Evolutionary conservation across 2,329 filamentous ascomycete species (phyloP).

Genomic region (Massarina eburnea): DNA sequence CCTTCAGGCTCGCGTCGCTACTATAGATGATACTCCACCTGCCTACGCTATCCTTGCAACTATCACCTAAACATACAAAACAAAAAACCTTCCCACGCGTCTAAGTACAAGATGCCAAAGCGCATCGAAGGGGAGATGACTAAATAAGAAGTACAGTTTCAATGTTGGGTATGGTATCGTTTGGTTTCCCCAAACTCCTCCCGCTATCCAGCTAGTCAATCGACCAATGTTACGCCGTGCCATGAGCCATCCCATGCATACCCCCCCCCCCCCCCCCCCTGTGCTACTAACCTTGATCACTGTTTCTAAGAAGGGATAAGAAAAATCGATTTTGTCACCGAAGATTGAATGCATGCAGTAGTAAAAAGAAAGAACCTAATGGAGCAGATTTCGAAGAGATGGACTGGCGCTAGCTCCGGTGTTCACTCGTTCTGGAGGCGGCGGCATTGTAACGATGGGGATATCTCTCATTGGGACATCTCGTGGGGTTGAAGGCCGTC

Average conservation of each 20-base stretch:
- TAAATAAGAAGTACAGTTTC: conserved; percentile 14
- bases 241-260: too few species aligned
- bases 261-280: background rate
- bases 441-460: conserved; percentile 23
- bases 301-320: background rate
- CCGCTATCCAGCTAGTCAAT: conserved; percentile 3
- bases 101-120: conserved; percentile 9
- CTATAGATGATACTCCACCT: background rate
- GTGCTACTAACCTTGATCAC: conserved; percentile 4
- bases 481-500: conserved; percentile 38
- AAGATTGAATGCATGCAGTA: background rate
- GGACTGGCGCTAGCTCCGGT: conserved; percentile 51
- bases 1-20: conserved; percentile 14
- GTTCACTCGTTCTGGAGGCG: conserved; percentile 31
- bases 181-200: conserved; percentile 4
- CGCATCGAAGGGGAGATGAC: too few species aligned
- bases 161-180: conserved; percentile 7
- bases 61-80: conserved; percentile 13
- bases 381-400: conserved; percentile 50
- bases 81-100: background rate
- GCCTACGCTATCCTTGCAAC: conserved; percentile 6
- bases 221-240: conserved; percentile 10
- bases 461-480: conserved; percentile 39
- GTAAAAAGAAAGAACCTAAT: conserved; percentile 28
- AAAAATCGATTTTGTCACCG: background rate